A percentile compares a stretch with the other conserved stretches of the same genome.
Conservation (phyloP, 192 early-diverging fungal species). For the Pecoramyces ruminantium region DNA sequence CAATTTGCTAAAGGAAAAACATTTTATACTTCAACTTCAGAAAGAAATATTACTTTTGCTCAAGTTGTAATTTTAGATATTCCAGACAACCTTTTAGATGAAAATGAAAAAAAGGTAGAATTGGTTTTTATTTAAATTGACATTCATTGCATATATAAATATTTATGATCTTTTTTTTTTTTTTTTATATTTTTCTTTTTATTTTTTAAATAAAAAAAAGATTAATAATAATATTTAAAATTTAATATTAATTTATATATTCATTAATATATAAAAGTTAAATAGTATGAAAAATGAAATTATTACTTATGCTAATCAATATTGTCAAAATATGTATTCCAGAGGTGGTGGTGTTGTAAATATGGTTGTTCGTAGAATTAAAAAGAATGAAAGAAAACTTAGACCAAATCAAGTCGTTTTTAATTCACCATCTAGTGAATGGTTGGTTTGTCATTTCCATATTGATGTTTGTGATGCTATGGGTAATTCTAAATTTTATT, state of each 20-base stretch:
- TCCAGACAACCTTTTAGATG: constrained; percentile 16
- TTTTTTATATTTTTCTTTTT: neutral
- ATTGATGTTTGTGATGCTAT: constrained; percentile 65
- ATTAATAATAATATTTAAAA: too few species aligned
- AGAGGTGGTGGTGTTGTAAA: constrained; percentile 32
- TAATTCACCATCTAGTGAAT: constrained; percentile 13
- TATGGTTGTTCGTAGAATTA: neutral
- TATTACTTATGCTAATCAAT: constrained; percentile 36
- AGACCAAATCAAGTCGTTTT: neutral
- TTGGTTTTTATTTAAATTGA: neutral
- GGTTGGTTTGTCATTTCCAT: constrained; percentile 58
- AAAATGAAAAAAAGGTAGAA: constrained; percentile 10
- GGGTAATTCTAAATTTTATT: constrained; percentile 15
- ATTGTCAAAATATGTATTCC: constrained; percentile 39
- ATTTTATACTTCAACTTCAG: constrained; percentile 34
- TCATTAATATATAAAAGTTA: too few species aligned
- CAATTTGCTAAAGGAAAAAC: constrained; percentile 17
- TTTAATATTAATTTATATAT: too few species aligned
- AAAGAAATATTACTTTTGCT: constrained; percentile 52
- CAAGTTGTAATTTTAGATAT: constrained; percentile 46
- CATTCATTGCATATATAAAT: neutral
- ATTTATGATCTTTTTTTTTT: neutral
- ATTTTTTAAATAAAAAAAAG: too few species aligned
- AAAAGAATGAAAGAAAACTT: neutral
- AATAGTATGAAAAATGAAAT: constrained; percentile 15